Evolutionary conservation across 2,329 filamentous ascomycete genomes (phyloP), one percentile per base, ranked within the genome.

Genomic region (Didymosphaeria variabile): DNA sequence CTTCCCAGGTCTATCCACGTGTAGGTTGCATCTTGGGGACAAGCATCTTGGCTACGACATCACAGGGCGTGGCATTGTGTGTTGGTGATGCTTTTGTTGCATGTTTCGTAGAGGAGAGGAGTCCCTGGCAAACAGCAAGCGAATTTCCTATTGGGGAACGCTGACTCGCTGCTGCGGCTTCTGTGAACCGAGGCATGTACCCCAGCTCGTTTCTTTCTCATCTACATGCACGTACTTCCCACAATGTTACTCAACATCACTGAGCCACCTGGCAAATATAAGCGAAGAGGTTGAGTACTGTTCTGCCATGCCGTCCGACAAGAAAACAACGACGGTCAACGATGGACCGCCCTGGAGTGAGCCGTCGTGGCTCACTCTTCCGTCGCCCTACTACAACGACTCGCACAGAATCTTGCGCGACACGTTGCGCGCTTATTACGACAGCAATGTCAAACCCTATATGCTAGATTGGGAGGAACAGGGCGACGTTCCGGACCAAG

Each of bases 381-480:
- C 80, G 9, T 84, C 84, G 52, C 86, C 88, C 0, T 90, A 90
- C 77, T 91, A 91, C 80, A 88, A 83, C 31, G 81, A 84, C 15
- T 85, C 85, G 2, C 89, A 91, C 71, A 83, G 84, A 34, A 78
- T 76, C n/a, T 80, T 91, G 1, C 86, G 87, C 55, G 80, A 85
- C 40, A 81, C 79, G 5, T 78, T 90, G 0, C 84, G 89, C 42
- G 70, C 81, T 26, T 90, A 90, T 62, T 79, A 90, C 51, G 84
- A 90, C 60, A 80, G 82, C 1, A 77, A 88, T 40, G 80, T 91
- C 47, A 77, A 85, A 1, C 88, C 87, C 0, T 80, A 84, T 64
- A 84, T 85, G 4, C 82, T 88, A 34, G 86, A 90, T 42, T 91
- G 89, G 88, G 89, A 91, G 64, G 80, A 78, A 56, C 72, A 74